Percentiles rank a stretch among this genome's conserved stretches.
phyloP scores from a whole-genome alignment of 2,329 filamentous ascomycete species.

The Colletotrichum sp. region DNA sequence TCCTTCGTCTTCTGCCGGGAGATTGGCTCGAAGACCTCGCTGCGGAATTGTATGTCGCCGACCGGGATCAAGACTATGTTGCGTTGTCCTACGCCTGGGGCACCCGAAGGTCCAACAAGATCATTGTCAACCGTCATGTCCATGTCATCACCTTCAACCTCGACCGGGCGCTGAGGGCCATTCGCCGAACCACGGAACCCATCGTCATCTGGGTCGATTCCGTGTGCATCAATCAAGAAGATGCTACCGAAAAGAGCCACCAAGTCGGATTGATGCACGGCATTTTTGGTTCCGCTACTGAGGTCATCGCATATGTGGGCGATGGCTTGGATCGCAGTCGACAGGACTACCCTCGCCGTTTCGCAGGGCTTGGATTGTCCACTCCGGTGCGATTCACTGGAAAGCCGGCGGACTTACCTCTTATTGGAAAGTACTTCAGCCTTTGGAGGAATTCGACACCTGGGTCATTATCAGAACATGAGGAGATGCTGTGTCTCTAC shows the following conservation, averaged over 20 bases:
- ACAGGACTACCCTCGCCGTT: background rate
- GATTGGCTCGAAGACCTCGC: conserved; percentile 11
- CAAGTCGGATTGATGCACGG: conserved; percentile 19
- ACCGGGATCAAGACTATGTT: conserved; percentile 13
- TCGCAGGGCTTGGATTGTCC: background rate
- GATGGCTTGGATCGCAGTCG: conserved; percentile 14
- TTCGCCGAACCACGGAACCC: conserved; percentile 16
- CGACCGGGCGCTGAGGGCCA: conserved; percentile 28
- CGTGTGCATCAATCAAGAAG: conserved; percentile 22
- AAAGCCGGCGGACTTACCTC: background rate
- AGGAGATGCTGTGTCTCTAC: background rate
- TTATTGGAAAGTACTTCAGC: background rate
- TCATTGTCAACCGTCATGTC: conserved; percentile 25
- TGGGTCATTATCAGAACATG: background rate
- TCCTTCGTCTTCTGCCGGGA: conserved; percentile 8
- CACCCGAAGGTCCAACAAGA: conserved; percentile 15
- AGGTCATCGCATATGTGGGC: conserved; percentile 5
- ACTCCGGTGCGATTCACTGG: background rate
- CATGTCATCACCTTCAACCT: conserved; percentile 30
- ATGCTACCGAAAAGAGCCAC: conserved; percentile 10
- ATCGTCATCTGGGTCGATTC: conserved; percentile 17
- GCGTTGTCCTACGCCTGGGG: conserved; percentile 34
- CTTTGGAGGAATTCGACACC: background rate
- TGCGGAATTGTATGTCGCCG: background rate
- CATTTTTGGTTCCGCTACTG: background rate